phyloP scores from a whole-genome alignment of 768 basidiomycete species.

The Lactarius hengduanensis region DNA sequence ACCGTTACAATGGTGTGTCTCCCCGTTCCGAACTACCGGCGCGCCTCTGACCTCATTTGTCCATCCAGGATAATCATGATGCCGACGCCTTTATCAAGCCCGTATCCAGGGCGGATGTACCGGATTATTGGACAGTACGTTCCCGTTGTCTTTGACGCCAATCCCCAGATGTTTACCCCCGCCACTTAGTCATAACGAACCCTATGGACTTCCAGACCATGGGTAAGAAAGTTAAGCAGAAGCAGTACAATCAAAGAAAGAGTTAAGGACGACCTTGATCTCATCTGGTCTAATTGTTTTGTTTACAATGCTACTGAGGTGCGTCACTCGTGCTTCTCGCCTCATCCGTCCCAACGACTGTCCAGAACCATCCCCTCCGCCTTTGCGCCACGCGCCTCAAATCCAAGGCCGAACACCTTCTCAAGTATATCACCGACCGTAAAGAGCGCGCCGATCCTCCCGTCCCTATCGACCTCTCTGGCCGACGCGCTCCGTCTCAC shows the following conservation, averaged over 20 bases:
- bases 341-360: conserved; percentile 13
- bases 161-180: conserved; percentile 2
- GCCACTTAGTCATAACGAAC: conserved; percentile 71
- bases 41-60: conserved; percentile 30
- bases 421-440: conserved; percentile 86
- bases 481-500: conserved; percentile 37
- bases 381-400: conserved; percentile 77
- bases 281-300: conserved; percentile 96
- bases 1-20: conserved; percentile 63
- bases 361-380: conserved; percentile 84
- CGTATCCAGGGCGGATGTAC: conserved; percentile 84
- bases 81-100: conserved; percentile 93
- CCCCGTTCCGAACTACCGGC: conserved; percentile 34
- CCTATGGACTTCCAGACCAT: conserved; percentile 97
- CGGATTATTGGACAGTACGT: conserved; percentile 90
- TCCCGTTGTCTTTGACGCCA: conserved; percentile 6
- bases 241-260: conserved; percentile 88
- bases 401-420: conserved; percentile 79
- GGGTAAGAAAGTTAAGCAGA: conserved; percentile 89
- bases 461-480: conserved; percentile 50
- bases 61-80: conserved; percentile 73
- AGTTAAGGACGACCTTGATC: conserved; percentile 89
- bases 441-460: conserved; percentile 73
- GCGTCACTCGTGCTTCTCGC: conserved; percentile 34
- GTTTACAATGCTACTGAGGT: conserved; percentile 91